Evolutionary conservation across 2,329 filamentous ascomycete species (phyloP).

Genomic region (Immersiporthe knoxdaviesiana): DNA sequence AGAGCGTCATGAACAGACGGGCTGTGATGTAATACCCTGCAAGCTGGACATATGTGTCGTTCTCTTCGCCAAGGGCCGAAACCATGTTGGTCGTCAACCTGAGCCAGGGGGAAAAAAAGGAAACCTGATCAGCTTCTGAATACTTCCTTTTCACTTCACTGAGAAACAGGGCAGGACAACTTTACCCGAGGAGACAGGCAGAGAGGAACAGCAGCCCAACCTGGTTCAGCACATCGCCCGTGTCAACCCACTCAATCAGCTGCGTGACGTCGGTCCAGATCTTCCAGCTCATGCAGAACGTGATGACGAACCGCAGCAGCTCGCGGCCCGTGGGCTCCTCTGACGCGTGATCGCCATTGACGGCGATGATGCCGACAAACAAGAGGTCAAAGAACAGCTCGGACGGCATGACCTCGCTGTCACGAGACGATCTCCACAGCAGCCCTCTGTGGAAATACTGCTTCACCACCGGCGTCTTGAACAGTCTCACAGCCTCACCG

Average conservation of each 20-base stretch:
- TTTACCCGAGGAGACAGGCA: constrained; percentile 60
- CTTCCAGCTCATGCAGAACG: constrained; percentile 66
- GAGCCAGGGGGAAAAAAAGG: not conserved
- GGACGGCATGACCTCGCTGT: constrained; percentile 64
- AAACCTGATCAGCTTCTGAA: constrained; percentile 6
- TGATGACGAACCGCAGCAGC: constrained; percentile 62
- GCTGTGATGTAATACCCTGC: constrained; percentile 64
- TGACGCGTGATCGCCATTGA: constrained; percentile 63
- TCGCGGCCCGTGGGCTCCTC: constrained; percentile 58
- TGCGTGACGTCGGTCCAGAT: constrained; percentile 64
- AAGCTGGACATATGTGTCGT: constrained; percentile 60
- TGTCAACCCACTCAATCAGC: constrained; percentile 64
- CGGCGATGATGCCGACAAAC: constrained; percentile 65
- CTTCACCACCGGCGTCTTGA: constrained; percentile 61
- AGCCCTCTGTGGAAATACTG: constrained; percentile 70
- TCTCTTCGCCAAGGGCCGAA: constrained; percentile 52
- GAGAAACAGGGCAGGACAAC: constrained; percentile 1
- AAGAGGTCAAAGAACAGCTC: constrained; percentile 68
- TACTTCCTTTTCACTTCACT: constrained; percentile 11
- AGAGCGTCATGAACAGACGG: constrained; percentile 55
- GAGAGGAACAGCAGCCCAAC: constrained; percentile 64
- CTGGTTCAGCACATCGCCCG: constrained; percentile 62
- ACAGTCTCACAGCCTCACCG: constrained; percentile 53
- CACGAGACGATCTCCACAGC: constrained; percentile 62
- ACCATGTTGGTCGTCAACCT: constrained; percentile 66